Percentiles rank a stretch among this genome's conserved stretches.
Conservation (phyloP, 2,329 filamentous ascomycete species). For the Bipolaris victoriae region DNA sequence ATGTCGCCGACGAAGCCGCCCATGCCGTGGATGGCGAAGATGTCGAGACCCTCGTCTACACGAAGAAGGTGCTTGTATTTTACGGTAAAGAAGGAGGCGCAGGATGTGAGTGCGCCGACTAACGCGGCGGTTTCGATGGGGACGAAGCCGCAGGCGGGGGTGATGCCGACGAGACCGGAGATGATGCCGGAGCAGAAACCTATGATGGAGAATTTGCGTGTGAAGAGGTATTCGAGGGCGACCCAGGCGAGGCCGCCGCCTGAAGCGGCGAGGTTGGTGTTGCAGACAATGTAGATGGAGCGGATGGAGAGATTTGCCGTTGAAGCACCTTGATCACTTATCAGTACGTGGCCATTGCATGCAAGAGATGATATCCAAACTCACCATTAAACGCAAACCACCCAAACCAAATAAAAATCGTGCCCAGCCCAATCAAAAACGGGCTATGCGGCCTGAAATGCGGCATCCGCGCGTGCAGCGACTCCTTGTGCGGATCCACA, state of each 20-base stretch:
- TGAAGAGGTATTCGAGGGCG: conserved; percentile 59
- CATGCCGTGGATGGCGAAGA: conserved; percentile 65
- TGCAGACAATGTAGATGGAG: conserved; percentile 62
- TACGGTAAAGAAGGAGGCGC: conserved; percentile 55
- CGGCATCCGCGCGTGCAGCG: conserved; percentile 53
- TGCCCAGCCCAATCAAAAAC: conserved; percentile 74
- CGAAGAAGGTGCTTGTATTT: conserved; percentile 58
- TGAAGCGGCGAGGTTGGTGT: conserved; percentile 64
- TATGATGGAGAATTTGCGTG: conserved; percentile 58
- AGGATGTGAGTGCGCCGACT: conserved; percentile 60
- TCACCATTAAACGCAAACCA: conserved; percentile 51
- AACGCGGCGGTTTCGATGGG: conserved; percentile 59
- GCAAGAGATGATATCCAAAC: too few species aligned
- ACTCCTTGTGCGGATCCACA: conserved; percentile 63
- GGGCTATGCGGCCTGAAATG: conserved; percentile 76
- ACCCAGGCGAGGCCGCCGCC: conserved; percentile 62
- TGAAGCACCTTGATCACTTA: conserved; percentile 26
- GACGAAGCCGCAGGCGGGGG: conserved; percentile 62
- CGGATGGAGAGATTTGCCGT: conserved; percentile 61
- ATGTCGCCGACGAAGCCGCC: conserved; percentile 65
- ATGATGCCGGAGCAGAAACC: conserved; percentile 63
- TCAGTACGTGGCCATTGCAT: neutral
- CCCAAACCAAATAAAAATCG: conserved; percentile 60
- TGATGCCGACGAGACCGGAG: conserved; percentile 64
- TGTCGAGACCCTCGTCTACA: conserved; percentile 65